Base-by-base conservation (phyloP, 1,139 yeast genomes). In the Kodamaea ohmeri region DNA sequence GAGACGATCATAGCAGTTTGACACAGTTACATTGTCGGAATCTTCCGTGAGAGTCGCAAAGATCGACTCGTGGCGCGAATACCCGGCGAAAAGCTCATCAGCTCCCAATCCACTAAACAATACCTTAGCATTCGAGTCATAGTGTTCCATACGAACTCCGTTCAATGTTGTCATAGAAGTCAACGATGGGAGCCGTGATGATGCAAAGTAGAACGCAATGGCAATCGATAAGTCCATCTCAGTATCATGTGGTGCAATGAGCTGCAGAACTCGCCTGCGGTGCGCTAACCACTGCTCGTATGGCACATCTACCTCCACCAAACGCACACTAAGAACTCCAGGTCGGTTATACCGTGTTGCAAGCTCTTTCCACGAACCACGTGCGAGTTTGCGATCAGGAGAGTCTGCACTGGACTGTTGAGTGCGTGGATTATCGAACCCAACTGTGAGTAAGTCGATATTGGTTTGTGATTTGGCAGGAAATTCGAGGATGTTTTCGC, bases 191-290 rank as follows among this genome's bases (percentile, higher is more conserved):
- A 44, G 15, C 14, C 24, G 36, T 4, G 49, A 44, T 2, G 52
- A 46, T 6, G 97, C 97, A 65, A 90, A 92, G 56, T 83, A 89
- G 55, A 92, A 92, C 0, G 98, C 98, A 45, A 89, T 78, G 0
- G 97, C 97, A 39, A 92, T 92, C 1, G 96, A 85, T 25, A 88
- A 62, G 58, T 92, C 99, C 97, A 92, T 94, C 46, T 89, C 97
- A 0, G 97, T 89, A 38, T 78, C 73, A 44, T 82, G 78, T 0
- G 99, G 98, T 52, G 69, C 80, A 74, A 92, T 92, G 30, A 90
- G 63, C 20, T 72, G 65, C 34, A 71, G 61, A 0, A 90, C 95
- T 2, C 65, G 60, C 1, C 67, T 58, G 38, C 73, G 73, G 35
- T 76, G 76, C 2, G 56, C 41, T 9, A 76, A 51, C 65, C 89